Conservation (phyloP, 1,284 basidiomycete species). For the Fereydounia khargensis region DNA sequence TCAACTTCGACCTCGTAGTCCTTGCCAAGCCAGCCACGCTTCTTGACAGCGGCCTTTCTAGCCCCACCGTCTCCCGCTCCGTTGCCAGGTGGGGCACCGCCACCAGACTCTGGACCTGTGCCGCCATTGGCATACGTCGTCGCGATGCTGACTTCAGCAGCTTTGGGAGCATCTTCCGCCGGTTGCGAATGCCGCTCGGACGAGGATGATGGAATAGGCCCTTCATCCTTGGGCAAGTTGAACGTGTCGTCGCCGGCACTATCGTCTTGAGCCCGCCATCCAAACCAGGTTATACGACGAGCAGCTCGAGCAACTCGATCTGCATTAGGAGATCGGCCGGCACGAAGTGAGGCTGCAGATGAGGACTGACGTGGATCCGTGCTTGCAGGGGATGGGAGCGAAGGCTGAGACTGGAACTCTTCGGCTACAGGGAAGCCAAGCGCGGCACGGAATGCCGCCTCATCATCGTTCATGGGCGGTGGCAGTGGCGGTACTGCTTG, state of each 20-base stretch:
- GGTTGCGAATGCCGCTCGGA: not conserved
- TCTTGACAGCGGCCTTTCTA: conserved; percentile 5
- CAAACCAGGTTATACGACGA: not conserved
- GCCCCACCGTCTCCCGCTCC: not conserved
- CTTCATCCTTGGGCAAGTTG: not conserved
- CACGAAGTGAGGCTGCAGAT: not conserved
- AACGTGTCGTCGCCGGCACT: not conserved
- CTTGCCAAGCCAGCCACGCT: conserved; percentile 33
- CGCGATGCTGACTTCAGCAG: not conserved
- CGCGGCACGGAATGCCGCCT: conserved; percentile 28
- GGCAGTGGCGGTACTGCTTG: conserved; percentile 4
- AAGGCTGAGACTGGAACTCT: conserved; percentile 1
- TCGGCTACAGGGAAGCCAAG: conserved; percentile 7
- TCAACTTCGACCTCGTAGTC: conserved; percentile 29
- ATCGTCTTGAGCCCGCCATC: not conserved
- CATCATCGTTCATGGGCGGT: conserved; percentile 33
- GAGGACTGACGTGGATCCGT: not conserved
- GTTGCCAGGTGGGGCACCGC: not conserved
- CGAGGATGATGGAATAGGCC: not conserved
- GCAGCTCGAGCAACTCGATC: not conserved
- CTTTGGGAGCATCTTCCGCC: not conserved
- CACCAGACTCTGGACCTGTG: not conserved
- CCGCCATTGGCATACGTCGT: not conserved
- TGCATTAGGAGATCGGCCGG: not conserved
- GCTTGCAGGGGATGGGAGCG: not conserved